phyloP scores from a whole-genome alignment of 352 stramenopile genomes.

The Globisporangium nunn region DNA sequence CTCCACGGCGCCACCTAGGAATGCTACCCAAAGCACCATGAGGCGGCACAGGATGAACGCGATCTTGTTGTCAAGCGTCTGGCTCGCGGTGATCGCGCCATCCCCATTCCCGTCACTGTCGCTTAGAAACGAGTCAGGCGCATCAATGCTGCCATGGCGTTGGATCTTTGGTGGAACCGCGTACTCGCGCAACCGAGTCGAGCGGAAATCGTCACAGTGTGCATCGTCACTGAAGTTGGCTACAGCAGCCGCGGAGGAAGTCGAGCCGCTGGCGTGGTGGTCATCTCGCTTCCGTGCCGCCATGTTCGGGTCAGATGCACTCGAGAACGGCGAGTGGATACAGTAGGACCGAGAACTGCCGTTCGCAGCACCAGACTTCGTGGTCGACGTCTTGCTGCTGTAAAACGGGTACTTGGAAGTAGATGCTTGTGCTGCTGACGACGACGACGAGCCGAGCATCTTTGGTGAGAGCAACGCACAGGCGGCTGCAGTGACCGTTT shows the following conservation, averaged over 20 bases:
- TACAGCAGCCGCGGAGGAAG: not conserved
- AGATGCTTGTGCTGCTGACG: not conserved
- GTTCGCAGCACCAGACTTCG: not conserved
- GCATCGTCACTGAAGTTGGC: not conserved
- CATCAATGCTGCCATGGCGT: not conserved
- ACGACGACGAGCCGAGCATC: constrained; percentile 1
- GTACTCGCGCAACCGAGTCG: constrained; percentile 11
- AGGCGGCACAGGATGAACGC: constrained; percentile 15
- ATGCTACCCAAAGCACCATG: constrained; percentile 26
- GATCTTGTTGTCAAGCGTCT: constrained; percentile 13
- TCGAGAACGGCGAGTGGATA: constrained; percentile 4
- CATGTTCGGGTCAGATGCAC: constrained; percentile 3
- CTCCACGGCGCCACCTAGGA: constrained; percentile 19
- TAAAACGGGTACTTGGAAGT: constrained; percentile 10
- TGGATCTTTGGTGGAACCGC: constrained; percentile 10
- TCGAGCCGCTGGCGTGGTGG: constrained; percentile 7
- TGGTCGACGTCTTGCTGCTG: not conserved
- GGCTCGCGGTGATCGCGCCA: constrained; percentile 3
- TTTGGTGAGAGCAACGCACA: constrained; percentile 10
- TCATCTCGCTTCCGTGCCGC: constrained; percentile 6
- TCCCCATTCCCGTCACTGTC: not conserved
- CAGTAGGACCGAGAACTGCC: constrained; percentile 1
- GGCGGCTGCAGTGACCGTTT: constrained; percentile 1
- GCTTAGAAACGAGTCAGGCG: not conserved
- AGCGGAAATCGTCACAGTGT: constrained; percentile 6